phyloP scores from a whole-genome alignment of 768 basidiomycete species.

The Termitomyces sp. region DNA sequence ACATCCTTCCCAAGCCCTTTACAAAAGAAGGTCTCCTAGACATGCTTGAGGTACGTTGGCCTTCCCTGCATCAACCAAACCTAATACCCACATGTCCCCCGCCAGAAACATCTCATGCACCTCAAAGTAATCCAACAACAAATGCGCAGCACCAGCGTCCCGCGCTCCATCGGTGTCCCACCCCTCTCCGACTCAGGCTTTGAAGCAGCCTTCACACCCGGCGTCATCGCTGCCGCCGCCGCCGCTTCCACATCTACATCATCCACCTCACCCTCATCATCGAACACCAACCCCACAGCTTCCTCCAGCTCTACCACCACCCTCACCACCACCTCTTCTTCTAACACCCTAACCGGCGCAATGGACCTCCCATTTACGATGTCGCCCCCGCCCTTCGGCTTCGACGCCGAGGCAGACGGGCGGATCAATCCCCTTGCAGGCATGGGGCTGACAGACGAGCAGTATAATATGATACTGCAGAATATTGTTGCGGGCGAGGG shows the following conservation, averaged over 20 bases:
- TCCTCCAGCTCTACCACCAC: not conserved
- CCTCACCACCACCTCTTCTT: slow-evolving; percentile 1
- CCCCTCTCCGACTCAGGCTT: slow-evolving; percentile 52
- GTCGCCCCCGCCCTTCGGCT: slow-evolving; percentile 7
- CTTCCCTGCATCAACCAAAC: not conserved
- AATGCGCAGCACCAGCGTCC: slow-evolving; percentile 41
- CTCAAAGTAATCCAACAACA: slow-evolving; percentile 84
- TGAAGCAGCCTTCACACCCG: slow-evolving; percentile 46
- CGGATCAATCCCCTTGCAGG: slow-evolving; percentile 81
- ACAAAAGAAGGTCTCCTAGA: slow-evolving; percentile 88
- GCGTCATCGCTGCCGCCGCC: slow-evolving; percentile 9
- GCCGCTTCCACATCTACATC: not conserved
- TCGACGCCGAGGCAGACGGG: slow-evolving; percentile 44
- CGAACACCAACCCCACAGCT: slow-evolving; percentile 7
- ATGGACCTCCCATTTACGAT: slow-evolving; percentile 3
- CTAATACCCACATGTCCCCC: not conserved
- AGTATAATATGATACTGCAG: slow-evolving; percentile 77
- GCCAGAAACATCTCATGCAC: slow-evolving; percentile 82
- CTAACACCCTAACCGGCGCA: slow-evolving; percentile 5
- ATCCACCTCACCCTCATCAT: slow-evolving; percentile 28
- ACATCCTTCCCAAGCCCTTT: slow-evolving; percentile 95
- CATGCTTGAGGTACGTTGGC: slow-evolving; percentile 75
- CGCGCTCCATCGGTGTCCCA: slow-evolving; percentile 65
- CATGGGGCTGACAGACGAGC: slow-evolving; percentile 87
- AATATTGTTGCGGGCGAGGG: slow-evolving; percentile 66